Evolutionary conservation across 495 filamentous ascomycete genomes (phyloP).

Genomic region (Pyronema omphalodes): DNA sequence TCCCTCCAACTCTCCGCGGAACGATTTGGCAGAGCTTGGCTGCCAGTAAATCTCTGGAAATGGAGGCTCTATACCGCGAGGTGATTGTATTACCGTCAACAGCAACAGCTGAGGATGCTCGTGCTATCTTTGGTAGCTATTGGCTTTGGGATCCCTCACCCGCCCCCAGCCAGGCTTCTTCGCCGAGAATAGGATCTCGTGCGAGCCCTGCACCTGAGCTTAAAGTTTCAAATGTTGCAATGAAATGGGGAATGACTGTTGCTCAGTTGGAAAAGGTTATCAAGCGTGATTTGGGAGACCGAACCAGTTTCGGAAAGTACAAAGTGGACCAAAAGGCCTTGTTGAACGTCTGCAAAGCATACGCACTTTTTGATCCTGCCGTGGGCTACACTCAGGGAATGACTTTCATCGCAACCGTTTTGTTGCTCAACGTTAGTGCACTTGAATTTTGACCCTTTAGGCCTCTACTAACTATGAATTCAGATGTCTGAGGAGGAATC

Average conservation of each 20-base stretch:
- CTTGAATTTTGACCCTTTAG: neutral
- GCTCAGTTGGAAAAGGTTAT: slow-evolving; percentile 78
- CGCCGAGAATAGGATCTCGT: slow-evolving; percentile 45
- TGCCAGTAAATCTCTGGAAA: slow-evolving; percentile 75
- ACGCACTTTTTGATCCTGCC: slow-evolving; percentile 81
- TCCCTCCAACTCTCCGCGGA: slow-evolving; percentile 82
- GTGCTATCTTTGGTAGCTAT: slow-evolving; percentile 51
- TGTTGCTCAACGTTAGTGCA: slow-evolving; percentile 72
- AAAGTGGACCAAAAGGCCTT: slow-evolving; percentile 74
- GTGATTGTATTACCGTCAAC: slow-evolving; percentile 56
- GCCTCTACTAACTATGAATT: neutral
- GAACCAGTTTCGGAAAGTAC: slow-evolving; percentile 83
- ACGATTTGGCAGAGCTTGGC: slow-evolving; percentile 97
- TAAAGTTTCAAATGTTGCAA: slow-evolving; percentile 56
- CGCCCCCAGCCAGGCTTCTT: slow-evolving; percentile 38
- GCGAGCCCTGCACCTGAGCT: slow-evolving; percentile 41
- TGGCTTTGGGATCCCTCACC: slow-evolving; percentile 71
- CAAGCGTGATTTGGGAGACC: slow-evolving; percentile 68
- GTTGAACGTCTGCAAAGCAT: slow-evolving; percentile 92
- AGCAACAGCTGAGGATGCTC: slow-evolving; percentile 52
- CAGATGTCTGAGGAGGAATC: slow-evolving; percentile 96
- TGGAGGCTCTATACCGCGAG: slow-evolving; percentile 76
- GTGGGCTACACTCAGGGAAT: slow-evolving; percentile 98
- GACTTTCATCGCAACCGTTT: slow-evolving; percentile 96
- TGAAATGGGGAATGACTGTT: slow-evolving; percentile 50